A percentile compares a stretch with the other conserved stretches of the same genome.
Evolutionary conservation across 2,329 filamentous ascomycete species (phyloP).

Genomic region (Delphinella strobiligena): DNA sequence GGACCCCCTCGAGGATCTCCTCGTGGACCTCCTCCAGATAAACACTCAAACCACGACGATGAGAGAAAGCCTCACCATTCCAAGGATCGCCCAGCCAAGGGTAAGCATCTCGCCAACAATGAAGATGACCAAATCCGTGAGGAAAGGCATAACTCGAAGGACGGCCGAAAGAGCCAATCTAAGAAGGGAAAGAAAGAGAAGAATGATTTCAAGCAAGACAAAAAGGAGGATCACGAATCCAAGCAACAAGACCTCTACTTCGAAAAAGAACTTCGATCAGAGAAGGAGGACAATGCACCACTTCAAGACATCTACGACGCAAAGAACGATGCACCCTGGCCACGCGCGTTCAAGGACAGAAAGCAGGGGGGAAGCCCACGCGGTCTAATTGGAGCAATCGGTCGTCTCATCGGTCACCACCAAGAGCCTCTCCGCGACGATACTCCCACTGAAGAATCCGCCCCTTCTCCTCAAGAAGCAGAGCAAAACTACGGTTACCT

Average conservation of each 20-base stretch:
- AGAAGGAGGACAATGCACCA: no score
- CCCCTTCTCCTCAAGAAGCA: slow-evolving; percentile 1
- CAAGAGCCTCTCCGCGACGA: background rate
- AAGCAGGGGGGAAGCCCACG: background rate
- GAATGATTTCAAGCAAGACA: background rate
- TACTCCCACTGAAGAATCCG: background rate
- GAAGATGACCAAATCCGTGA: background rate
- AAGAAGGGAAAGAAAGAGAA: background rate
- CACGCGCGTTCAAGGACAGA: no score
- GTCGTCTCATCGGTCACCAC: background rate
- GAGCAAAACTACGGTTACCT: slow-evolving; percentile 40
- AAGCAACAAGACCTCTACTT: background rate
- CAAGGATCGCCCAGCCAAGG: background rate
- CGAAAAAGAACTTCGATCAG: no score
- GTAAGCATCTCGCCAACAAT: background rate
- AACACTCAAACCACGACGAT: no score
- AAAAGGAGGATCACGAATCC: background rate
- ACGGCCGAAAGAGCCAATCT: background rate
- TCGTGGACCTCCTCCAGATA: no score
- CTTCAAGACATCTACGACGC: no score
- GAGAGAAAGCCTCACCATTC: no score
- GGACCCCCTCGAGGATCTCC: no score
- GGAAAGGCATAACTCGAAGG: no score
- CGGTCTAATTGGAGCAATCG: background rate
- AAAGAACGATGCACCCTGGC: no score